phyloP scores from a whole-genome alignment of 768 basidiomycete genomes.

The Amanita thiersii region DNA sequence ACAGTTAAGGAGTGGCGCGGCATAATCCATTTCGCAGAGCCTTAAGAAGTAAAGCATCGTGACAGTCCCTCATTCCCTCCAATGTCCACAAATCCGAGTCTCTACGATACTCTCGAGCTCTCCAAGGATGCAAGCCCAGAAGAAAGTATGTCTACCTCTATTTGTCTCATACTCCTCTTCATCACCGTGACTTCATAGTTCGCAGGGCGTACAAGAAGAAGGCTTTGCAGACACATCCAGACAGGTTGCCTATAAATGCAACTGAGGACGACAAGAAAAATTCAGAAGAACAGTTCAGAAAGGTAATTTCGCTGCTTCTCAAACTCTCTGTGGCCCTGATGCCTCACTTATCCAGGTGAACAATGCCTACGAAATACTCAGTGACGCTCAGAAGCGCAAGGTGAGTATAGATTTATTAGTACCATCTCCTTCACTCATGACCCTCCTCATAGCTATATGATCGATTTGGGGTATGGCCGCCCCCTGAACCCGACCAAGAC shows the following conservation, averaged over 20 bases:
- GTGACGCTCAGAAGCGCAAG: constrained; percentile 49
- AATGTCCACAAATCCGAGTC: constrained; percentile 49
- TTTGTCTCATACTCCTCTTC: not conserved
- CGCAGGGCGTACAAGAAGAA: constrained; percentile 71
- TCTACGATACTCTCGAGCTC: constrained; percentile 61
- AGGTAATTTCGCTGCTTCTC: constrained; percentile 17
- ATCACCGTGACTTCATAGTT: constrained; percentile 31
- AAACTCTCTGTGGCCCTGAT: constrained; percentile 3
- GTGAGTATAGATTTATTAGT: constrained; percentile 18
- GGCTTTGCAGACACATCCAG: constrained; percentile 71
- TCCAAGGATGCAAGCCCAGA: constrained; percentile 47
- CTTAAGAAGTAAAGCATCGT: too few relatives aligned
- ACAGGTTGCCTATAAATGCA: constrained; percentile 51
- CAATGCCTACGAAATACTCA: constrained; percentile 73
- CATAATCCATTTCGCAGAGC: not conserved
- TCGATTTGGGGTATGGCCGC: constrained; percentile 67
- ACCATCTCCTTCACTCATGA: constrained; percentile 1
- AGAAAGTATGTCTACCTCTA: constrained; percentile 41
- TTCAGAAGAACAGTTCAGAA: constrained; percentile 50
- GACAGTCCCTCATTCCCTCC: too few relatives aligned
- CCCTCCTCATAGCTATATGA: constrained; percentile 50
- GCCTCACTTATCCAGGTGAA: constrained; percentile 40
- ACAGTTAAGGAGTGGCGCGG: constrained; percentile 1
- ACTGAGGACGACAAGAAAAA: constrained; percentile 47
- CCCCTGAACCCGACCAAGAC: constrained; percentile 33